A percentile compares a stretch with the other conserved stretches of the same genome.
These are phyloP conservation scores for Cladosporium sphaerospermum DNA, from an alignment of 2,329 filamentous ascomycete genomes.

Conservation along the genomic window DNA sequence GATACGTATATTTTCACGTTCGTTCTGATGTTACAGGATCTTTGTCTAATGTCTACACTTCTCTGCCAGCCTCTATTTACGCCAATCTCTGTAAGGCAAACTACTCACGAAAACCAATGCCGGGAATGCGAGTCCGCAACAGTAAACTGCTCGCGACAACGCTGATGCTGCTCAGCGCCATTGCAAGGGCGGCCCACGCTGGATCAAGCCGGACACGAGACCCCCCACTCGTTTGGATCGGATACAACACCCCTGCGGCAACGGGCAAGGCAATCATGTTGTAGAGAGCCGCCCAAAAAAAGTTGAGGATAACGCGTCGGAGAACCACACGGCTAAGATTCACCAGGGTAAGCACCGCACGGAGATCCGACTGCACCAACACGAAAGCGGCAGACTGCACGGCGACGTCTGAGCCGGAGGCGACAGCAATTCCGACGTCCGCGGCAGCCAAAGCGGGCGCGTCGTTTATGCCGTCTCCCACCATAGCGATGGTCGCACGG, in stretches of 20 bases:
- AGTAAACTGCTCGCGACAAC: slow-evolving; percentile 77
- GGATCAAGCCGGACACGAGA: slow-evolving; percentile 62
- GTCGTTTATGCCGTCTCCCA: slow-evolving; percentile 83
- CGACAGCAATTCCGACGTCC: slow-evolving; percentile 77
- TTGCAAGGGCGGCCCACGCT: slow-evolving; percentile 83
- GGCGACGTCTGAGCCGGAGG: slow-evolving; percentile 74
- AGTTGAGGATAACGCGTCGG: slow-evolving; percentile 74
- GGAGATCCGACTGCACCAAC: slow-evolving; percentile 60
- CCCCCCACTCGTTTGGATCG: slow-evolving; percentile 39
- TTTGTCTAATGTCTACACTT: too few species aligned
- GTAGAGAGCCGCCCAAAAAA: slow-evolving; percentile 78
- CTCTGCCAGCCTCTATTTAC: too few species aligned
- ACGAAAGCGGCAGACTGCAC: slow-evolving; percentile 78
- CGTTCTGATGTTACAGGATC: too few species aligned
- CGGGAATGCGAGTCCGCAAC: slow-evolving; percentile 48
- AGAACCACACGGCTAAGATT: slow-evolving; percentile 67
- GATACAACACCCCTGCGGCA: slow-evolving; percentile 73
- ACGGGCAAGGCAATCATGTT: slow-evolving; percentile 73
- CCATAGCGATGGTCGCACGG: slow-evolving; percentile 66
- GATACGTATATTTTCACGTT: too few species aligned
- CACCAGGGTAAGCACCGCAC: slow-evolving; percentile 65
- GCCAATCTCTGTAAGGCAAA: too few species aligned
- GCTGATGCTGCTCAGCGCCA: slow-evolving; percentile 87
- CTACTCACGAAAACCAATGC: slow-evolving; percentile 35
- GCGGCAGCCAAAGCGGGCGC: slow-evolving; percentile 72